Conservation (phyloP, 2,329 filamentous ascomycete species). For the Aspergillus sp. region DNA sequence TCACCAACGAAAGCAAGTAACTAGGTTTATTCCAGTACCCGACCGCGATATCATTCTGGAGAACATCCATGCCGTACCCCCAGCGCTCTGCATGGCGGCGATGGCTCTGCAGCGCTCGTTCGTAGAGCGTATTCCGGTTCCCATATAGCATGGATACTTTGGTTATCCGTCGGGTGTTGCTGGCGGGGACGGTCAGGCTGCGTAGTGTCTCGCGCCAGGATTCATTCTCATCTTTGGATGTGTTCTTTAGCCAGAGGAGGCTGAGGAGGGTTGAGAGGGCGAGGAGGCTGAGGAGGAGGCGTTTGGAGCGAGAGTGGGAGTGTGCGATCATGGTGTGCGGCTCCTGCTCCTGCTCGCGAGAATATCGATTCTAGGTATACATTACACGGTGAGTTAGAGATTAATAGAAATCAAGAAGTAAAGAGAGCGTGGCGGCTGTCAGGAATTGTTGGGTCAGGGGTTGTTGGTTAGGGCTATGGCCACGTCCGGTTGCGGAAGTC, state of each 20-base stretch:
- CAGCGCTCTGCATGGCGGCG: constrained; percentile 32
- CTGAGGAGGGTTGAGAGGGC: neutral
- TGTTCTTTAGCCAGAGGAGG: neutral
- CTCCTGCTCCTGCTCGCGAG: neutral
- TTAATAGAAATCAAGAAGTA: neutral
- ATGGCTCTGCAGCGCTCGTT: constrained; percentile 38
- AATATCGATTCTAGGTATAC: neutral
- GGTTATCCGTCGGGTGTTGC: constrained; percentile 16
- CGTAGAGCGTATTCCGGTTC: constrained; percentile 32
- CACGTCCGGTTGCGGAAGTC: neutral
- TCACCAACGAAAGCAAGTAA: constrained; percentile 30
- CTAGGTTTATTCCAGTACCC: constrained; percentile 39
- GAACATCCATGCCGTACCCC: constrained; percentile 37
- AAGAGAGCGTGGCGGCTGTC: too few species aligned
- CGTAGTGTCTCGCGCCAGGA: neutral
- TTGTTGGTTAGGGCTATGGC: neutral
- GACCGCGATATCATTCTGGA: constrained; percentile 31
- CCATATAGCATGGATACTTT: constrained; percentile 39
- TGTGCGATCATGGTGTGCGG: neutral
- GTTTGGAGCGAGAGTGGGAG: neutral
- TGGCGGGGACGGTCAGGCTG: too few species aligned
- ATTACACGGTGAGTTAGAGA: neutral
- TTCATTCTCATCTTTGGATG: too few species aligned
- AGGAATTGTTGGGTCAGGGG: neutral
- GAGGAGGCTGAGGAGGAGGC: neutral